phyloP scores from a whole-genome alignment of 176 grass and related monocot species.

The Carex myosuroides region DNA sequence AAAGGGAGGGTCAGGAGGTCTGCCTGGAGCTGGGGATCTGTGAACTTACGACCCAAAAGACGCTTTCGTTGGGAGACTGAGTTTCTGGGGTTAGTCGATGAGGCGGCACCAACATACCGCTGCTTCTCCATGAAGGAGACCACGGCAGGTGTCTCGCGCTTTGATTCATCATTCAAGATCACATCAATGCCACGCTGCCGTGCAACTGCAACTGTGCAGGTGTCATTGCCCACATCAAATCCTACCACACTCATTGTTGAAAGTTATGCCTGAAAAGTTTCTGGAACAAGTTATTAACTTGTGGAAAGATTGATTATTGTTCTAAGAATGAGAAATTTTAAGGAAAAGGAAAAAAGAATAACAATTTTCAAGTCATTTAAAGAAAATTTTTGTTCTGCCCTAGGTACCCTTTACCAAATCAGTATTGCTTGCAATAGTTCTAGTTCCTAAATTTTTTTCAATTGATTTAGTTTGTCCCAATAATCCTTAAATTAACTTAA shows the following conservation, averaged over 20 bases:
- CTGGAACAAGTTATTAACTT: background rate
- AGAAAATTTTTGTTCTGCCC: background rate
- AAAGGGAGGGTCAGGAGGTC: constrained; percentile 56
- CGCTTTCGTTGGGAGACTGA: constrained; percentile 87
- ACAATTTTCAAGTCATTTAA: background rate
- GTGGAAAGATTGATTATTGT: background rate
- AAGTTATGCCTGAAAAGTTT: background rate
- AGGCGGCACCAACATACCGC: constrained; percentile 62
- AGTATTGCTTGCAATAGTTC: too few species aligned
- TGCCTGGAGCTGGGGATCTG: constrained; percentile 58
- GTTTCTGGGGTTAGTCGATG: constrained; percentile 83
- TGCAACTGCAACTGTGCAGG: constrained; percentile 72
- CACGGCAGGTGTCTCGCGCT: constrained; percentile 76
- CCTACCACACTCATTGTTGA: constrained; percentile 84
- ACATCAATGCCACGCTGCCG: constrained; percentile 89
- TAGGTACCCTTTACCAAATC: background rate
- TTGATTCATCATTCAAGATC: constrained; percentile 89
- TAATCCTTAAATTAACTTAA: background rate
- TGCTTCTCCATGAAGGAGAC: constrained; percentile 93
- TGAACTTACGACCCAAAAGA: constrained; percentile 47
- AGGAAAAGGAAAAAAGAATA: background rate
- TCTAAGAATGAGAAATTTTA: background rate
- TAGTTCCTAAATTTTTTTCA: background rate
- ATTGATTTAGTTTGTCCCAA: background rate
- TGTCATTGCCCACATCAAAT: constrained; percentile 82